Conservation (phyloP, 768 basidiomycete genomes). For the Boletus vinaceobasis region DNA sequence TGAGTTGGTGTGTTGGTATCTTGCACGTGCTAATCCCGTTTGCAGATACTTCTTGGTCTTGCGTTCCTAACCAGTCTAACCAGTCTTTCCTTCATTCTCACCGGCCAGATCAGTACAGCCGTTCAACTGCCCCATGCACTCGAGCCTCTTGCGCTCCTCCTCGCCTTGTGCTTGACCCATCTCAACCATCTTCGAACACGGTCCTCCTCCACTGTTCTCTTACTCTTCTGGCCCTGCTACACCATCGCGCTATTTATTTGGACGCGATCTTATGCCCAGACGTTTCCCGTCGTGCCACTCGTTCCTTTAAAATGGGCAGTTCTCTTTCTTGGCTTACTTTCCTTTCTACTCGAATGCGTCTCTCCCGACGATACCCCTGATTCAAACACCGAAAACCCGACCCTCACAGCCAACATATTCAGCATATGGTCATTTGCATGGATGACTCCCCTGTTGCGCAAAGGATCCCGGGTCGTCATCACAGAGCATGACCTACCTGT, state of each 20-base stretch:
- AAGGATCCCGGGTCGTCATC: slow-evolving; percentile 62
- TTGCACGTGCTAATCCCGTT: background rate
- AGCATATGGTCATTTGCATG: slow-evolving; percentile 83
- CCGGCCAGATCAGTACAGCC: slow-evolving; percentile 33
- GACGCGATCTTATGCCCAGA: slow-evolving; percentile 51
- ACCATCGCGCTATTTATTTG: slow-evolving; percentile 47
- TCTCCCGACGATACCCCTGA: slow-evolving; percentile 55
- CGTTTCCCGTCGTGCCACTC: slow-evolving; percentile 34
- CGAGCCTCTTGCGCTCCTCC: slow-evolving; percentile 51
- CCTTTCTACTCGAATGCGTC: slow-evolving; percentile 64
- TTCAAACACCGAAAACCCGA: slow-evolving; percentile 60
- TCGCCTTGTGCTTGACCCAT: slow-evolving; percentile 51
- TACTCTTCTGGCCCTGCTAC: slow-evolving; percentile 83
- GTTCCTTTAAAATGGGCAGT: slow-evolving; percentile 45
- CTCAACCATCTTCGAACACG: slow-evolving; percentile 69
- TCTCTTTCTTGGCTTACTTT: slow-evolving; percentile 44
- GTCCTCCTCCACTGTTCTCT: slow-evolving; percentile 64
- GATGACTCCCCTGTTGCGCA: slow-evolving; percentile 78
- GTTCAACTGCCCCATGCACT: slow-evolving; percentile 53
- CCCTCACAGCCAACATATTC: slow-evolving; percentile 75
- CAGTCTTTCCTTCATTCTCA: slow-evolving; percentile 40
- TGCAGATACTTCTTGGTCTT: slow-evolving; percentile 46
- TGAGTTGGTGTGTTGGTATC: slow-evolving; percentile 35
- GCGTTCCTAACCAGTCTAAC: slow-evolving; percentile 46
- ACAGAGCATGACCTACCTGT: slow-evolving; percentile 85